Base-by-base conservation (phyloP, 2,329 filamentous ascomycete genomes). In the Neurospora crassa region DNA sequence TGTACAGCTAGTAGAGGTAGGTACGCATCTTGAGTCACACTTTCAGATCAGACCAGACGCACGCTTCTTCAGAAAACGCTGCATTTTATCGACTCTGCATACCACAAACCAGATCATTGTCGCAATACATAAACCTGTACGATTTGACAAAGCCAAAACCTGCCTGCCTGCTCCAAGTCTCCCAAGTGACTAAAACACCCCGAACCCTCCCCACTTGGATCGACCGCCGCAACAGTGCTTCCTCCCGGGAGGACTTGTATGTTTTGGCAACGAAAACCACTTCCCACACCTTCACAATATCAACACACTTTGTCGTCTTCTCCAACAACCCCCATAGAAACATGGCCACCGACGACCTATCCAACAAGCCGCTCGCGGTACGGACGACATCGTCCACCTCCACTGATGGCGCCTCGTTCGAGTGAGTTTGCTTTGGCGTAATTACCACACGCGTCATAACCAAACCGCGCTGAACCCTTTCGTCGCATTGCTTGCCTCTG, bases 371-470 rank as follows among this genome's bases (percentile, higher is more conserved):
- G 12, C 70, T 34, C 18, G 18, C 71, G 47, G n/a, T 41, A 47
- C 42, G 40, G 29, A 59, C 69, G 67, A 37, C 70, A 16, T 42
- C 68, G 24, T 67, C 67, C 14, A 71, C 70, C n/a, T 43, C 71
- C 10, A 42, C 67, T 5, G 45, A 75, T 74, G 74, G 69, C 24
- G 29, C 71, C 16, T 53, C 70, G 16, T 82, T 83, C 71, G 81
- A 83, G 80, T 81, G 74, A 72, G 73, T 45, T 29, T n/a, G 34
- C 67, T 10, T 29, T 20, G 29, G n/a, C 24, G 24, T 67, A 63
- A 42, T 18, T 43, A 6, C 34, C 18, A 11, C 18, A 11, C 12
- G 12, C 41, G 67, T 40, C 20, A 34, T 67, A 37, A 6, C 6
- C 34, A 37, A 37, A 37, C 34, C 8, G 34, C 34, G 24, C 24